phyloP scores from a whole-genome alignment of 2,329 filamentous ascomycete species.

The Spiromastix sp. region DNA sequence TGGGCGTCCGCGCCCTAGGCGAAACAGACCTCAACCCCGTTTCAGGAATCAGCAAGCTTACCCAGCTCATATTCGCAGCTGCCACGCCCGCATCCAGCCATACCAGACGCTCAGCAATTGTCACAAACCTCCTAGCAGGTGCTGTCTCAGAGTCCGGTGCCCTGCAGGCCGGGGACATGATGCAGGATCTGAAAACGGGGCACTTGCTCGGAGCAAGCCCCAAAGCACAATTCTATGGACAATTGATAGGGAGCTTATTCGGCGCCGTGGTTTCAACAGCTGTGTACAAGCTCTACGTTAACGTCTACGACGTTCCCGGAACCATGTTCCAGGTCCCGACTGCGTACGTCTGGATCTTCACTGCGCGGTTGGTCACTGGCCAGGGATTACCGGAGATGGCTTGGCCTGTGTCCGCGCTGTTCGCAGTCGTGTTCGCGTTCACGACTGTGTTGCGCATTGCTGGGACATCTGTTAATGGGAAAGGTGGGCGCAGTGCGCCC shows the following conservation, averaged over 20 bases:
- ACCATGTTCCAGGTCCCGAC: slow-evolving; percentile 90
- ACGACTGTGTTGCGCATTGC: slow-evolving; percentile 62
- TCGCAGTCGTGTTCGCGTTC: slow-evolving; percentile 62
- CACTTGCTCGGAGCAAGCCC: slow-evolving; percentile 86
- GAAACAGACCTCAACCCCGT: slow-evolving; percentile 95
- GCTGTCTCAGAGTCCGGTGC: slow-evolving; percentile 79
- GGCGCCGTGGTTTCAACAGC: slow-evolving; percentile 78
- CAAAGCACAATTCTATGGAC: slow-evolving; percentile 92
- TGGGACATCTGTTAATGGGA: slow-evolving; percentile 20
- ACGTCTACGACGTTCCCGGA: slow-evolving; percentile 79
- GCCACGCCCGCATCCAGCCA: slow-evolving; percentile 71
- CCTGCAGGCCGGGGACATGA: slow-evolving; percentile 86
- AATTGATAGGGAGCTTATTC: slow-evolving; percentile 78
- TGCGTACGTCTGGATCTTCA: slow-evolving; percentile 96
- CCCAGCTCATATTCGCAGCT: slow-evolving; percentile 87
- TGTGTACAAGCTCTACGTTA: slow-evolving; percentile 83
- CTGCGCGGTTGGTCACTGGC: slow-evolving; percentile 82
- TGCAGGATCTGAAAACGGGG: slow-evolving; percentile 95
- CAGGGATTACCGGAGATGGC: slow-evolving; percentile 79
- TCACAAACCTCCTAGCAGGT: slow-evolving; percentile 90
- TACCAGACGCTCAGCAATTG: slow-evolving; percentile 68
- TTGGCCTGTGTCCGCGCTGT: slow-evolving; percentile 63
- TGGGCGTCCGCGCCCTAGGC: slow-evolving; percentile 55
- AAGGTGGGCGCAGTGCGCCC: slow-evolving; percentile 32
- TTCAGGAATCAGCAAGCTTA: slow-evolving; percentile 91